Evolutionary conservation across 495 filamentous ascomycete genomes (phyloP).

Genomic region (Trichodelitschia bisporula): DNA sequence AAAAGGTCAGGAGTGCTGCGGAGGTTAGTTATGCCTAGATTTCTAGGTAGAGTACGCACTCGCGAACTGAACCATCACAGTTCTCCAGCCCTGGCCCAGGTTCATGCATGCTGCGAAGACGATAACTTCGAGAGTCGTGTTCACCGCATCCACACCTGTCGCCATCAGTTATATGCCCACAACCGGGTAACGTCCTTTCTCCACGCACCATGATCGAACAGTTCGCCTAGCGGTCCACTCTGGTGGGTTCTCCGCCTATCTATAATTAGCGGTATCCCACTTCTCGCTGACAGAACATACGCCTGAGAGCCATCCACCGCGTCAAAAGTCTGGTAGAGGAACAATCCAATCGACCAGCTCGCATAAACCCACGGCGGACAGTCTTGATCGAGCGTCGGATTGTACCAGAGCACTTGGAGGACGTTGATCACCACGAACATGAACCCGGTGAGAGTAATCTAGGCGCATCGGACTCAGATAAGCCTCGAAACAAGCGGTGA

Average conservation of each 20-base stretch:
- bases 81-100: slow-evolving; percentile 79
- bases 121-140: slow-evolving; percentile 80
- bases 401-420: slow-evolving; percentile 86
- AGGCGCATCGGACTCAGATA: slow-evolving; percentile 2
- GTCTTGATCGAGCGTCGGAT: slow-evolving; percentile 77
- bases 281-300: slow-evolving; percentile 20
- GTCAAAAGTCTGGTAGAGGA: slow-evolving; percentile 96
- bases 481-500: slow-evolving; percentile 3
- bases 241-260: slow-evolving; percentile 62
- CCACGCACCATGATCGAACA: slow-evolving; percentile 76
- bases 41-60: slow-evolving; percentile 26
- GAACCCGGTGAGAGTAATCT: slow-evolving; percentile 84
- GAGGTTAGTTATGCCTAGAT: not conserved
- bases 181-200: not conserved
- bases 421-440: slow-evolving; percentile 78
- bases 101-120: slow-evolving; percentile 82
- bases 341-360: slow-evolving; percentile 69
- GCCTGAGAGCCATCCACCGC: slow-evolving; percentile 90
- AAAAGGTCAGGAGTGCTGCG: slow-evolving; percentile 64
- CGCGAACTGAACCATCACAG: slow-evolving; percentile 62
- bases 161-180: slow-evolving; percentile 3
- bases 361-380: slow-evolving; percentile 90
- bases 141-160: slow-evolving; percentile 70
- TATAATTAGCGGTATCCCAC: slow-evolving; percentile 1
- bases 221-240: slow-evolving; percentile 79